Evolutionary conservation across 306 rosid species (phyloP).

Genomic region (Astragalus membranaceus): DNA sequence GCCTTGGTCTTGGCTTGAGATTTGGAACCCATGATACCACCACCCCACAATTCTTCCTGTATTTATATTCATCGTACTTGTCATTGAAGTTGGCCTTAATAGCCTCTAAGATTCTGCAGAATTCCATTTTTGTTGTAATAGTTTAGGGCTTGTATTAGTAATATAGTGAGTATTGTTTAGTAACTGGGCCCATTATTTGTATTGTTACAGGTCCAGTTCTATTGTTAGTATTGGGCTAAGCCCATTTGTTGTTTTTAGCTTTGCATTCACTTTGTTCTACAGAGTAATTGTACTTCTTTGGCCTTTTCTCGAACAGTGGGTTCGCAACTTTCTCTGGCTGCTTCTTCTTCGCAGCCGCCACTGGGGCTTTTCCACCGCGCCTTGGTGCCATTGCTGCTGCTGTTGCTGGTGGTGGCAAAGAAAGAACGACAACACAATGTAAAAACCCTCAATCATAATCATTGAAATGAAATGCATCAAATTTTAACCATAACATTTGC

Average conservation of each 20-base stretch:
- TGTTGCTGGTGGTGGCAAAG: not conserved
- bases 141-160: no score
- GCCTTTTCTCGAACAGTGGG: constrained; percentile 76
- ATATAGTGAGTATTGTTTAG: no score
- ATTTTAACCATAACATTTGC: no score
- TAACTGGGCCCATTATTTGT: no score
- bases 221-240: no score
- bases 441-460: no score
- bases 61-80: constrained; percentile 60
- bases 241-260: no score
- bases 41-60: no score
- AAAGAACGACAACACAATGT: not conserved
- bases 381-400: constrained; percentile 15
- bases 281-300: no score
- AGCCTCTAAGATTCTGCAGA: constrained; percentile 66
- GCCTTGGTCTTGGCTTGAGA: constrained; percentile 77
- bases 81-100: constrained; percentile 86
- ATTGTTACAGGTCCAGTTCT: constrained; percentile 73
- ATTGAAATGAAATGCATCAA: no score
- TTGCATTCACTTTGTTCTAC: no score
- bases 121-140: constrained; percentile 59
- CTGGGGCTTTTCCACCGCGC: constrained; percentile 14
- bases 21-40: constrained; percentile 87
- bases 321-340: constrained; percentile 51
- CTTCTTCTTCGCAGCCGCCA: constrained; percentile 19